Conservation (phyloP, 768 basidiomycete genomes). For the Termitomyces sp. region DNA sequence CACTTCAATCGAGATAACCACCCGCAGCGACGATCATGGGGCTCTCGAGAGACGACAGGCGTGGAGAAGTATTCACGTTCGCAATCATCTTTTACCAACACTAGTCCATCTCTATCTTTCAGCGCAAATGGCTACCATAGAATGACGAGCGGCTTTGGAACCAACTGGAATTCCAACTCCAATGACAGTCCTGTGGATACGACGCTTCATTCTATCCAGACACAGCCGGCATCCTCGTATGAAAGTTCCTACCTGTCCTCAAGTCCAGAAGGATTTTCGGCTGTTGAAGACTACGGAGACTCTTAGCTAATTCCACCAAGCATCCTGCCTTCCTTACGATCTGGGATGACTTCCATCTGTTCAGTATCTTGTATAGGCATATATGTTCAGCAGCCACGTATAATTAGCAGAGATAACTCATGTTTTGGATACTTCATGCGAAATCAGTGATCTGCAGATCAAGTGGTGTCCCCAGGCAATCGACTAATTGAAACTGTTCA, state of each 20-base stretch:
- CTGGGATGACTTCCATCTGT: constrained; percentile 1
- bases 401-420: not conserved
- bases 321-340: not conserved
- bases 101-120: constrained; percentile 31
- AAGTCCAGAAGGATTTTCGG: constrained; percentile 37
- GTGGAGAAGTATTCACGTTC: constrained; percentile 27
- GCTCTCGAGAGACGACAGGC: constrained; percentile 26
- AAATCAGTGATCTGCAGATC: not conserved
- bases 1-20: constrained; percentile 25
- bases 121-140: constrained; percentile 28
- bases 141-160: constrained; percentile 29
- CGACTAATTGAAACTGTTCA: not conserved
- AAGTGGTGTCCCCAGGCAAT: not conserved
- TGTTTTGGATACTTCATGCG: not conserved
- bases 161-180: constrained; percentile 32
- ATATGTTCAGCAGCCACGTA: not conserved
- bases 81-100: constrained; percentile 25
- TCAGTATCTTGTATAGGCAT: not conserved
- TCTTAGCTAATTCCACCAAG: constrained; percentile 17
- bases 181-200: constrained; percentile 25
- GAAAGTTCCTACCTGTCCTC: constrained; percentile 26
- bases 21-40: constrained; percentile 33
- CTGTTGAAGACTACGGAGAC: constrained; percentile 36
- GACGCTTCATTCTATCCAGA: constrained; percentile 23
- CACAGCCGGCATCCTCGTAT: constrained; percentile 11